phyloP scores from a whole-genome alignment of 768 basidiomycete species.

The Calocybe cyanea region DNA sequence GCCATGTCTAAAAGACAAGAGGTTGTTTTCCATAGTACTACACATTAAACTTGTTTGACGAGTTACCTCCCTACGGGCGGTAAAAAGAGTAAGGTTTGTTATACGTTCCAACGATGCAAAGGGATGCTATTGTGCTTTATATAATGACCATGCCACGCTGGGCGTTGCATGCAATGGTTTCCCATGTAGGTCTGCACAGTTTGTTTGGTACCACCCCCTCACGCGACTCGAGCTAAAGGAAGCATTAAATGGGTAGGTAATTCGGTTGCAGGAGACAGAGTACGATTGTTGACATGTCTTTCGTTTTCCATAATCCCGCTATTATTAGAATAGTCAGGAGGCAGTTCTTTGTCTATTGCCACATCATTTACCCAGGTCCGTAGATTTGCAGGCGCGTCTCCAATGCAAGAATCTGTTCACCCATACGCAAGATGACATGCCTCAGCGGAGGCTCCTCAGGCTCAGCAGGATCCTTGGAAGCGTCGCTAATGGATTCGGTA shows the following conservation, averaged over 20 bases:
- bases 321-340: constrained; percentile 2
- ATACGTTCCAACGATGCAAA: no score
- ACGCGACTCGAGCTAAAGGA: background rate
- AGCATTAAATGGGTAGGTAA: background rate
- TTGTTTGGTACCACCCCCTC: background rate
- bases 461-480: background rate
- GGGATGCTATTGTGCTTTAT: no score
- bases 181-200: no score
- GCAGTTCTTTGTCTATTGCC: background rate
- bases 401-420: background rate
- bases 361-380: background rate
- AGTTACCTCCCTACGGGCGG: no score
- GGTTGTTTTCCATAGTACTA: no score
- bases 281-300: background rate
- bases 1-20: no score
- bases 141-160: no score
- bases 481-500: background rate
- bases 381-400: background rate
- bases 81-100: no score
- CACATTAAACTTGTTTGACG: no score
- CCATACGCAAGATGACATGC: constrained; percentile 2
- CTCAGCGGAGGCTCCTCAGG: background rate
- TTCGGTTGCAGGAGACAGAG: background rate
- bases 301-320: background rate
- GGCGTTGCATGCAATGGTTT: no score